These are phyloP conservation scores for Botrytis medusae DNA, from an alignment of 2,329 filamentous ascomycete genomes.

Conservation along the genomic window DNA sequence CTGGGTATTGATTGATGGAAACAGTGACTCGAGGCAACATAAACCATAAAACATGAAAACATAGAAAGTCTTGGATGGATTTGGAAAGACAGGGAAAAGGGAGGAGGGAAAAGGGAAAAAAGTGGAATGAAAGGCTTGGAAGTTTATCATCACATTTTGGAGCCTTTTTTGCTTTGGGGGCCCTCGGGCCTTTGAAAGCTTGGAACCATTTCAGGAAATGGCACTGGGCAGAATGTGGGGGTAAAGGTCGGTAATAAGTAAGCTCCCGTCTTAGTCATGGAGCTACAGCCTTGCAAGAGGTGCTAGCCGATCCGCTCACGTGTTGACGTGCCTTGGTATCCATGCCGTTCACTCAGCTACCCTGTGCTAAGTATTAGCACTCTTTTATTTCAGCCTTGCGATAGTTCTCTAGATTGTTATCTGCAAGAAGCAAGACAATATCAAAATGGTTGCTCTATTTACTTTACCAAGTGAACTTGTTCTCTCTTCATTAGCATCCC, in stretches of 20 bases:
- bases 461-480: conserved; percentile 53
- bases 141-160: neutral
- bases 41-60: neutral
- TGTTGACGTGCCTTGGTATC: conserved; percentile 2
- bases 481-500: conserved; percentile 47
- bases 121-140: neutral
- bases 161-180: neutral
- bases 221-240: neutral
- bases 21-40: neutral
- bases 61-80: neutral
- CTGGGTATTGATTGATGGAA: neutral
- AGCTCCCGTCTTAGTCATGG: neutral
- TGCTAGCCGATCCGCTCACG: neutral
- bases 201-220: neutral
- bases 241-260: neutral
- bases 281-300: neutral
- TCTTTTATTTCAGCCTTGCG: neutral
- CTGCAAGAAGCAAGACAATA: neutral
- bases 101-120: neutral
- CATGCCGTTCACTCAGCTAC: neutral
- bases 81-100: neutral
- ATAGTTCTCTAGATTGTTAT: neutral
- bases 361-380: neutral
- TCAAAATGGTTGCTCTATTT: conserved; percentile 46
- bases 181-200: neutral